Evolutionary conservation across 192 early-diverging fungal genomes (phyloP).

Genomic region (Entomortierella lignicola): DNA sequence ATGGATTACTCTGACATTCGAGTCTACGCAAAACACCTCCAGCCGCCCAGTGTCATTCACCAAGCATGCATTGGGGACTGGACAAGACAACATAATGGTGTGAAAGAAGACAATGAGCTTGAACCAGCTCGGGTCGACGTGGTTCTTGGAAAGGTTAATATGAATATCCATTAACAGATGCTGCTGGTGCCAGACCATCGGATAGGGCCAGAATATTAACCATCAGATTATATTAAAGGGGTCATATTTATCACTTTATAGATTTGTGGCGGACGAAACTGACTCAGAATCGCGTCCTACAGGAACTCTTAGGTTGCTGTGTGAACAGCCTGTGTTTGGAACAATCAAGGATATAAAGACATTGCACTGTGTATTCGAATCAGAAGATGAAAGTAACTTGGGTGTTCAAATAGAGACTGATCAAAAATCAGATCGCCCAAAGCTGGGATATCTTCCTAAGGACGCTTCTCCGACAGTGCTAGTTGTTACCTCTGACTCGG

Average conservation of each 20-base stretch:
- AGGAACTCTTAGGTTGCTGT: conserved; percentile 29
- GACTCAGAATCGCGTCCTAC: conserved; percentile 21
- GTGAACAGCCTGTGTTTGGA: conserved; percentile 57
- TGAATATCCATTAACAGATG: too few relatives aligned
- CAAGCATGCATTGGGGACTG: conserved; percentile 44
- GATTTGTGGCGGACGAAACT: conserved; percentile 9
- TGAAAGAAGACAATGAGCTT: background rate
- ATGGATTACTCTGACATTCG: conserved; percentile 21
- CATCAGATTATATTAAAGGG: conserved; percentile 8
- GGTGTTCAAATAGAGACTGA: background rate
- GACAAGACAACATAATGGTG: conserved; percentile 4
- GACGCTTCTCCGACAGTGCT: conserved; percentile 16
- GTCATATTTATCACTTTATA: conserved; percentile 26
- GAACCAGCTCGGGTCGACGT: conserved; percentile 25
- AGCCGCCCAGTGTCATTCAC: conserved; percentile 29
- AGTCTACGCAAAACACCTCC: conserved; percentile 41
- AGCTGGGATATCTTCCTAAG: conserved; percentile 34
- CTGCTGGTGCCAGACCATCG: background rate
- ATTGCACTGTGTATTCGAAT: conserved; percentile 35
- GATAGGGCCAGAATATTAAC: background rate
- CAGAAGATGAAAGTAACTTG: conserved; percentile 5
- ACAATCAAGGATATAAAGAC: conserved; percentile 56
- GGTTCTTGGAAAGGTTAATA: conserved; percentile 43
- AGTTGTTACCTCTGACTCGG: conserved; percentile 47
- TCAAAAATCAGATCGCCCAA: background rate